Evolutionary conservation across 75 land plant species (phyloP).

Genomic region (Pinus taeda): DNA sequence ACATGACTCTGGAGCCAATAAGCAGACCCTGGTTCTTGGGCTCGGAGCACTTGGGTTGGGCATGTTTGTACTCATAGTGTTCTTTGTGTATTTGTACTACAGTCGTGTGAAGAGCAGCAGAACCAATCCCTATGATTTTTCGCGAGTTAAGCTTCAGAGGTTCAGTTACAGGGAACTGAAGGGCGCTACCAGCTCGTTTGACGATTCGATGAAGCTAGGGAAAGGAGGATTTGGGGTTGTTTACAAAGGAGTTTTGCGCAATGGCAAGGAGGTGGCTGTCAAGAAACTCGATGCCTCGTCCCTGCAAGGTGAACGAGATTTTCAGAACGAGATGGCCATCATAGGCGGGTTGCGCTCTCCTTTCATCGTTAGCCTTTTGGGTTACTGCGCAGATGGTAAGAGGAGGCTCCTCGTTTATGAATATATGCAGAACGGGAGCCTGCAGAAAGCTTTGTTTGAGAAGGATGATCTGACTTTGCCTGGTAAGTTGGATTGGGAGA

Average conservation of each 20-base stretch:
- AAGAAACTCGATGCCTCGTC: conserved; percentile 50
- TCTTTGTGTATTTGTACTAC: conserved; percentile 14
- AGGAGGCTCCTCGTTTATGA: conserved; percentile 82
- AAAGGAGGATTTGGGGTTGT: conserved; percentile 76
- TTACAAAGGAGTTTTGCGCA: conserved; percentile 52
- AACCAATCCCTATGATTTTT: conserved; percentile 19
- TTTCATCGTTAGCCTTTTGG: conserved; percentile 70
- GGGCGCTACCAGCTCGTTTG: conserved; percentile 47
- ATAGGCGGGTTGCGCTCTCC: conserved; percentile 53
- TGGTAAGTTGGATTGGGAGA: conserved; percentile 41
- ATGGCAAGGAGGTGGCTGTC: conserved; percentile 70
- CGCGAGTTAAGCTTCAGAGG: conserved; percentile 13
- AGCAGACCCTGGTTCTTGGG: conserved; percentile 11
- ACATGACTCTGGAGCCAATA: background rate
- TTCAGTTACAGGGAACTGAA: conserved; percentile 31
- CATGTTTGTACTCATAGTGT: conserved; percentile 3
- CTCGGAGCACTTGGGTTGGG: conserved; percentile 16
- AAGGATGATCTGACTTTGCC: conserved; percentile 15
- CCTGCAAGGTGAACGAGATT: conserved; percentile 52
- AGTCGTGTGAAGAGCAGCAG: conserved; percentile 16
- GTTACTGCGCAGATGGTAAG: conserved; percentile 48
- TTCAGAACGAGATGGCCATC: conserved; percentile 63
- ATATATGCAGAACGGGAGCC: conserved; percentile 78
- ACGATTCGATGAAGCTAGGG: conserved; percentile 42
- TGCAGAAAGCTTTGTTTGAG: conserved; percentile 84